A percentile compares a stretch with the other conserved stretches of the same genome.
These are phyloP conservation scores for Pisolithus microcarpus DNA, from an alignment of 768 basidiomycete species.

Conservation along the genomic window DNA sequence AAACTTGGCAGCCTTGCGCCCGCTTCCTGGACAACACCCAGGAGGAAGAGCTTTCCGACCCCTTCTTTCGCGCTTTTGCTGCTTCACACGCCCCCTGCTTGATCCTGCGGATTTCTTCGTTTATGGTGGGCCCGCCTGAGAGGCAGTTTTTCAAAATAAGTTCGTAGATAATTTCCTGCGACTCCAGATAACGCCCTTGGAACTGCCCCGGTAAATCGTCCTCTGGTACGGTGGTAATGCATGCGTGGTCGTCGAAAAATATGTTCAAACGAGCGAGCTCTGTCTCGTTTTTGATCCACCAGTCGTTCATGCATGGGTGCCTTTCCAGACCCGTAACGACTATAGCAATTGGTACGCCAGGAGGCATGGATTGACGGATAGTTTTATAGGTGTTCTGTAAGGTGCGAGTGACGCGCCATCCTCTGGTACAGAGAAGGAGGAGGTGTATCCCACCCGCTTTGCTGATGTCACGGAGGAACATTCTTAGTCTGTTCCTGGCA, in stretches of 20 bases:
- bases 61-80: background rate
- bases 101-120: background rate
- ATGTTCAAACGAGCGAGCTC: slow-evolving; percentile 21
- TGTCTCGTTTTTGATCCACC: slow-evolving; percentile 16
- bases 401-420: slow-evolving; percentile 22
- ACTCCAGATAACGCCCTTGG: slow-evolving; percentile 6
- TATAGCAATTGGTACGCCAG: slow-evolving; percentile 25
- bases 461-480: slow-evolving; percentile 28
- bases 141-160: slow-evolving; percentile 6
- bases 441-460: slow-evolving; percentile 22
- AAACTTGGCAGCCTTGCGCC: background rate
- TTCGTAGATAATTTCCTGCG: slow-evolving; percentile 9
- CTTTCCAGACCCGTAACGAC: slow-evolving; percentile 32
- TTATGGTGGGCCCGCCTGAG: background rate
- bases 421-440: slow-evolving; percentile 30
- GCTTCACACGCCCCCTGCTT: background rate
- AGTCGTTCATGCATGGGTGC: background rate
- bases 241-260: slow-evolving; percentile 30
- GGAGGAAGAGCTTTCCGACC: background rate
- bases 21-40: background rate
- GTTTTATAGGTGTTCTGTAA: slow-evolving; percentile 24
- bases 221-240: slow-evolving; percentile 27
- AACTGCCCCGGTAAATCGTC: background rate
- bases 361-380: slow-evolving; percentile 23
- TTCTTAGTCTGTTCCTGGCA: slow-evolving; percentile 21